phyloP scores from a whole-genome alignment of 257 asterid genomes.

The Penstemon eatonii region DNA sequence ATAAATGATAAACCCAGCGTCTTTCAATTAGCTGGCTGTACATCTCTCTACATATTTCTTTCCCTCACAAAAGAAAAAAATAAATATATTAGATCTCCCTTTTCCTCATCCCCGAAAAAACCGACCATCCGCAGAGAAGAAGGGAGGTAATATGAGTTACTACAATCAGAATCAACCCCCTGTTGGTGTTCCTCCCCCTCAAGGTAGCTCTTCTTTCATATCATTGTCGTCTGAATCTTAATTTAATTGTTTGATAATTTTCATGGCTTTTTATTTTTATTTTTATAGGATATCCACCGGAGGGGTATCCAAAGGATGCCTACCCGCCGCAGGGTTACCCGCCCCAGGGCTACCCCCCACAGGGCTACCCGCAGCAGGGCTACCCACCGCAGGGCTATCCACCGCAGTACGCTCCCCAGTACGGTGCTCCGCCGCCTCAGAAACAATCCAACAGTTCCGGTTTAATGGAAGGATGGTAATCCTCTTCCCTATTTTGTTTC shows the following conservation, averaged over 20 bases:
- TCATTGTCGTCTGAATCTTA: neutral
- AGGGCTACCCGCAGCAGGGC: constrained; percentile 35
- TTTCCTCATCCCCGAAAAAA: too few species aligned
- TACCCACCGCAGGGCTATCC: constrained; percentile 57
- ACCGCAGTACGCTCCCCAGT: constrained; percentile 65
- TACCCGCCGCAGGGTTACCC: constrained; percentile 74
- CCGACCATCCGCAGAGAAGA: too few species aligned
- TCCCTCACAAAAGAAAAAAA: too few species aligned
- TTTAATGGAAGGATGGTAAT: constrained; percentile 69
- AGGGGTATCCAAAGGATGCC: constrained; percentile 71
- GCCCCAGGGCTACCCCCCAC: constrained; percentile 58
- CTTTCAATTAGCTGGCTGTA: too few species aligned
- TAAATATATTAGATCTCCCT: too few species aligned
- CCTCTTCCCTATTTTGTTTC: neutral
- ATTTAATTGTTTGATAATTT: neutral
- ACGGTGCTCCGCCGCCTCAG: constrained; percentile 58
- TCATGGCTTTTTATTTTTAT: neutral
- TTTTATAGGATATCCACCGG: constrained; percentile 66
- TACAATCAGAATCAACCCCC: constrained; percentile 68
- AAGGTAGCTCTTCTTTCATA: constrained; percentile 36
- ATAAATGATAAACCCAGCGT: too few species aligned
- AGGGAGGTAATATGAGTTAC: constrained; percentile 50
- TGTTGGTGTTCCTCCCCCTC: constrained; percentile 76
- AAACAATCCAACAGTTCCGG: constrained; percentile 43
- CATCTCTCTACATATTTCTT: too few species aligned